phyloP scores from a whole-genome alignment of 1,284 basidiomycete species.

The Microbotryum intermedium region DNA sequence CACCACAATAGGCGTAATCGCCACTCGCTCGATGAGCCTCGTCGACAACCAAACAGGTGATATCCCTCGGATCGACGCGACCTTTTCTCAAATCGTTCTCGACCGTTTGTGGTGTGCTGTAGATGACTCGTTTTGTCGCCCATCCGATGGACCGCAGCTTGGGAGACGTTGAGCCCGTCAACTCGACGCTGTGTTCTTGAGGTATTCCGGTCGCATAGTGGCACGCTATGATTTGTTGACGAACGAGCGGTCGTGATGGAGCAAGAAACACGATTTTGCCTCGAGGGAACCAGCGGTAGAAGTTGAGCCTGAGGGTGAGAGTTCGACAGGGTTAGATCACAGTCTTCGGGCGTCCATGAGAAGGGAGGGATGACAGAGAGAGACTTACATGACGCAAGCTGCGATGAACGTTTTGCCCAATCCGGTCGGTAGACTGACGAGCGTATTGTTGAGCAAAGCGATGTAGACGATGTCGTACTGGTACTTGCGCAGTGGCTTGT shows the following conservation, averaged over 20 bases:
- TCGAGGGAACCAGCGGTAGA: conserved; percentile 83
- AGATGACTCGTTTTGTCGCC: conserved; percentile 82
- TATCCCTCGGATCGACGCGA: conserved; percentile 66
- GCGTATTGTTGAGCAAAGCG: conserved; percentile 83
- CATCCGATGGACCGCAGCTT: conserved; percentile 47
- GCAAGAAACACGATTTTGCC: conserved; percentile 94
- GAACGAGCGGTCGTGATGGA: conserved; percentile 89
- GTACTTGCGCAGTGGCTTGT: conserved; percentile 67
- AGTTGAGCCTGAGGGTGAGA: conserved; percentile 22
- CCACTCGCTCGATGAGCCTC: conserved; percentile 94
- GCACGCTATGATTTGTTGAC: conserved; percentile 89
- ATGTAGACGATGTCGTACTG: conserved; percentile 88
- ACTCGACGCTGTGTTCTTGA: conserved; percentile 69
- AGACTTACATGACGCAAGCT: conserved; percentile 70
- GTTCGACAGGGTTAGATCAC: neutral
- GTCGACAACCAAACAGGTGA: conserved; percentile 78
- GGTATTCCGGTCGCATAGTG: conserved; percentile 92
- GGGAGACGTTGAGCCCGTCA: conserved; percentile 64
- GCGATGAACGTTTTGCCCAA: conserved; percentile 98
- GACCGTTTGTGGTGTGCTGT: conserved; percentile 96
- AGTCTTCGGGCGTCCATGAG: conserved; percentile 57
- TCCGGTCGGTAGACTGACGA: conserved; percentile 92
- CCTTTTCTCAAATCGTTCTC: conserved; percentile 73
- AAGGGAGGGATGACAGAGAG: neutral
- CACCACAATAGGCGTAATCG: conserved; percentile 80